Percentiles rank a stretch among this genome's conserved stretches.
Evolutionary conservation across 169 alveolate species (phyloP).

Genomic region (Besnoitia besnoiti): DNA sequence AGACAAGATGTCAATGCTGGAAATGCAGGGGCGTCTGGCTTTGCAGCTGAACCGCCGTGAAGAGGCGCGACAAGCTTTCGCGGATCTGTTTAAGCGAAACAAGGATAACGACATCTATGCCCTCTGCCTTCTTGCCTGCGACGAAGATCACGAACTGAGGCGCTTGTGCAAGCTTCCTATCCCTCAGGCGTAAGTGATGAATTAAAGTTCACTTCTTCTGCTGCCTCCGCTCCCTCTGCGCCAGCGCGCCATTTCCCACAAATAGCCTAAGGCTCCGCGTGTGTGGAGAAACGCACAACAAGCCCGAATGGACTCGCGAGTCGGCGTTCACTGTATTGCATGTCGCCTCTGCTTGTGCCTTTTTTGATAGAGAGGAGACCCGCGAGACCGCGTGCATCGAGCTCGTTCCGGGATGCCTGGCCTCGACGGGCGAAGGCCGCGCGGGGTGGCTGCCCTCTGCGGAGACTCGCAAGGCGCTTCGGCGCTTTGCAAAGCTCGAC

Average conservation of each 20-base stretch:
- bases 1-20: conserved; percentile 24
- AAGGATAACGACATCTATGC: conserved; percentile 44
- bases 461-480: background rate
- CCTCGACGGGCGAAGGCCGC: conserved; percentile 56
- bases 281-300: background rate
- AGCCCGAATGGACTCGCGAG: background rate
- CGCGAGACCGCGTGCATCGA: conserved; percentile 1
- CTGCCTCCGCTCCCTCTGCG: background rate
- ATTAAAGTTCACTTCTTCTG: too few species aligned
- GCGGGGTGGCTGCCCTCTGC: conserved; percentile 57
- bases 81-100: background rate
- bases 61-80: conserved; percentile 28
- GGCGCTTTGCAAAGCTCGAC: background rate
- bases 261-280: background rate
- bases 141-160: background rate
- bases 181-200: background rate
- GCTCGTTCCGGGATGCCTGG: conserved; percentile 46
- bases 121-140: conserved; percentile 46
- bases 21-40: conserved; percentile 49
- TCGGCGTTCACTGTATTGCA: background rate
- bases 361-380: background rate
- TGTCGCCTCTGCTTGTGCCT: background rate
- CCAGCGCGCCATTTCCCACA: background rate
- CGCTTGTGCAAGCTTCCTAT: conserved; percentile 17
- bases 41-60: background rate